A percentile compares a stretch with the other conserved stretches of the same genome.
These are phyloP conservation scores for Ascochyta clinopodiicola DNA, from an alignment of 2,329 filamentous ascomycete species.

Conservation along the genomic window DNA sequence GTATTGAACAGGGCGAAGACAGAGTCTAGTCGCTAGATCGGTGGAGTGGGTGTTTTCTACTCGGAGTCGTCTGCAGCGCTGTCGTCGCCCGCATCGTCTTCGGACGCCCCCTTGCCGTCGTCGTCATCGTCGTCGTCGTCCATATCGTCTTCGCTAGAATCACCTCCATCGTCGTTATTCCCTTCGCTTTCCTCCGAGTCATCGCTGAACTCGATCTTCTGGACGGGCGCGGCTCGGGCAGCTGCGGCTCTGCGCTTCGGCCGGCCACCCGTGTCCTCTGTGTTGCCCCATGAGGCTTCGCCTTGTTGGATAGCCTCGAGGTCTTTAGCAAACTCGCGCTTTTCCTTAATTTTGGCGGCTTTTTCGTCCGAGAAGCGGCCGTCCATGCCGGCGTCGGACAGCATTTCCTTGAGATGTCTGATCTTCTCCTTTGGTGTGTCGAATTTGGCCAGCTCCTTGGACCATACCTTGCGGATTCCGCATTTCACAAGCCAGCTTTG, in stretches of 20 bases:
- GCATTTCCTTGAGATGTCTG: conserved; percentile 76
- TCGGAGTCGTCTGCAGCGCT: conserved; percentile 31
- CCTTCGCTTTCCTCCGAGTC: conserved; percentile 34
- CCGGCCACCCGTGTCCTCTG: conserved; percentile 35
- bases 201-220: conserved; percentile 32
- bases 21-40: not conserved
- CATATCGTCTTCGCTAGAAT: conserved; percentile 21
- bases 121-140: conserved; percentile 24
- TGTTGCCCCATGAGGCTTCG: conserved; percentile 75
- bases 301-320: conserved; percentile 85
- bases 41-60: conserved; percentile 15
- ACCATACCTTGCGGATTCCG: conserved; percentile 91
- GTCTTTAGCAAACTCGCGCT: conserved; percentile 82
- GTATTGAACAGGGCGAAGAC: too few species aligned
- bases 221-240: conserved; percentile 22
- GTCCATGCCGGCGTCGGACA: conserved; percentile 84
- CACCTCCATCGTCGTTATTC: conserved; percentile 21
- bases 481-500: conserved; percentile 89
- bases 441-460: conserved; percentile 76
- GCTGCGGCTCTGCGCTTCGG: conserved; percentile 37
- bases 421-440: conserved; percentile 81
- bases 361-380: conserved; percentile 86
- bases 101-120: conserved; percentile 16
- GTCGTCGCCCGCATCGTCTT: conserved; percentile 23
- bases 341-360: conserved; percentile 85